Evolutionary conservation across 176 grass and related monocot genomes (phyloP), one percentile per base, ranked within the genome.

Genomic region (Oryza coarctata): DNA sequence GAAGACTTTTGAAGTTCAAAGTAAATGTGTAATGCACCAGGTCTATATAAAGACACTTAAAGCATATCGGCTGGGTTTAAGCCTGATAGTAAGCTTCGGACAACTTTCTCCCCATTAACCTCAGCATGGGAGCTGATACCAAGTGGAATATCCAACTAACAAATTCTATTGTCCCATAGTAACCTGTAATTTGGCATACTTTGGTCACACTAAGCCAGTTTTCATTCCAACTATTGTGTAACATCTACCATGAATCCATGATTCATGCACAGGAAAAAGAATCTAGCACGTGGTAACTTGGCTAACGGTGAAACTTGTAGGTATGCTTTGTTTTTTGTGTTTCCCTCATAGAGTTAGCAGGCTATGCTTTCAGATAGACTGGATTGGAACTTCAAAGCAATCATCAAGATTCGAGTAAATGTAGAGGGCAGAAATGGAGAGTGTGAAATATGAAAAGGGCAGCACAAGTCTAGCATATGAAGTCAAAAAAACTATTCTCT

Each of bases 161-260:
- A 34, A 34, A 75, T 80, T 63, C 15, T 25, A 70, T 76, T 34
- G 63, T 45, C 63, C 39, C 41, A 82, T 41, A 40, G 38, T 68
- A 58, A 12, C 32, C 31, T 39, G 4, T 9, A 68, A 75, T 47
- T 81, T 6, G 5, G 34, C 10, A 86, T 13, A 10, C 13, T 36
- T 80, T 13, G 64, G 2, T 52, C 71, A 50, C 1, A 4, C 41
- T 64, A 57, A 18, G 25, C 28, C 74, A 22, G 11, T 36, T 79
- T 17, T 11, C 22, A 44, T 66, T 18, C 31, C 9, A 74, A 44
- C 12, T 0, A 12, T 50, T 39, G 14, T 32, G 36, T 22, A 58
- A 31, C 35, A 18, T 49, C n/a, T 31, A 68, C 30, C 12, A 61
- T 62, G 26, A 71, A 22, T 36, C 25, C 23, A 71, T 71, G n/a